Evolutionary conservation across 305 asterid species (phyloP), one percentile per base, ranked within the genome.

Genomic region (Fraxinus sp.): DNA sequence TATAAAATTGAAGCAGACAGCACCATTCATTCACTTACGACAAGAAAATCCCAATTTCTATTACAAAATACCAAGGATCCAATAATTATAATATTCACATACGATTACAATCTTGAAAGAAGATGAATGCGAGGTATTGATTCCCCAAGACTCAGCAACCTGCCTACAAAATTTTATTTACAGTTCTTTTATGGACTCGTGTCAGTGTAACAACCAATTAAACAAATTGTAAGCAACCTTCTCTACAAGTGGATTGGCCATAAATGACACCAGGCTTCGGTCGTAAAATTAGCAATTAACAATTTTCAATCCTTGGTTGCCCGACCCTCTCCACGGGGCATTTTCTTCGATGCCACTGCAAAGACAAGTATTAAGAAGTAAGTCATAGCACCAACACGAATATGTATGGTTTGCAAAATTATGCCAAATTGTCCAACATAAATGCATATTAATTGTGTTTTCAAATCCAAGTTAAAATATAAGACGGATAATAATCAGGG

Each of bases 251-350:
- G 71, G 72, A 14, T 3, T 14, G 62, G 24, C n/a, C 30, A 26
- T 24, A 57, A 57, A 77, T 24, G 8, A 33, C 72, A 52, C 64
- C n/a, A 18, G 41, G 13, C 24, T 77, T 35, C 72, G 2, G 26
- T 28, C 30, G 14, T 22, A 30, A 32, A 24, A 10, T 66, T 10
- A 26, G 74, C 3, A 66, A 66, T 26, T 7, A 24, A 66, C 32
- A 36, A 41, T 18, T 52, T 32, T 89, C 88, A 89, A 78, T 89
- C 93, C 89, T 89, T 90, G 11, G 83, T 39, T 22, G 97, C 92
- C n/a, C 93, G 92, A 75, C 99, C 99, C 84, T 80, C 93, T 39
- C 97, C 99, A 18, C 98, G 97, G 70, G 98, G 99, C 98, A 95
- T 94, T 87, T 95, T 94, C 96, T 95, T 95, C 46, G 94, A 85